Evolutionary conservation across 257 asterid genomes (phyloP).

Genomic region (Solanum tacnaense): DNA sequence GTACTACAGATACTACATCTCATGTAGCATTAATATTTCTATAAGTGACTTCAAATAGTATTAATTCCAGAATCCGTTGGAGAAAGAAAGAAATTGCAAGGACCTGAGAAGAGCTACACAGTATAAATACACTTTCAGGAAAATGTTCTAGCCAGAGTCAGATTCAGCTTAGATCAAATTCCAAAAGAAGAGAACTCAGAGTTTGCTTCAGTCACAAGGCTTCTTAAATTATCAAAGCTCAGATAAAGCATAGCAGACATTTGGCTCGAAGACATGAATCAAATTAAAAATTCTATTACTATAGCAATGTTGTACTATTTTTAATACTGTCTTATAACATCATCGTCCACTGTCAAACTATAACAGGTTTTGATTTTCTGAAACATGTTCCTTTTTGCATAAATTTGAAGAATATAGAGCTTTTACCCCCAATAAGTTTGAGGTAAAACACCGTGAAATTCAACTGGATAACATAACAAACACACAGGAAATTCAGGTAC

Average conservation of each 20-base stretch:
- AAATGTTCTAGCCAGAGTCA: background rate
- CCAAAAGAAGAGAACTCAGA: background rate
- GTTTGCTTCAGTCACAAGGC: background rate
- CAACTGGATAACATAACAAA: background rate
- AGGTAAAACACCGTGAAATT: background rate
- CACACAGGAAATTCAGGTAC: background rate
- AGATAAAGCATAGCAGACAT: background rate
- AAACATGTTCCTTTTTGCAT: background rate
- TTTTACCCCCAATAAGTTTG: background rate
- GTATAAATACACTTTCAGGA: background rate
- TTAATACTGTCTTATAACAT: background rate
- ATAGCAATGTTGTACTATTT: background rate
- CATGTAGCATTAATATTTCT: background rate
- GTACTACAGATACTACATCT: background rate
- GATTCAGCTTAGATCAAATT: background rate
- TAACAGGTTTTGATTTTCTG: background rate
- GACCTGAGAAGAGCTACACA: background rate
- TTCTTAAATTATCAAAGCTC: background rate
- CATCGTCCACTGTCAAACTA: background rate
- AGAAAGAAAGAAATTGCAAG: background rate
- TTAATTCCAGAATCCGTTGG: background rate
- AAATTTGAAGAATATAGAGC: background rate
- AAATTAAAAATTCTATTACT: background rate
- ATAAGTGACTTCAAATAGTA: background rate
- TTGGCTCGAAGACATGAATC: background rate